Evolutionary conservation across 306 rosid species (phyloP).

Genomic region (Bauhinia variegata): DNA sequence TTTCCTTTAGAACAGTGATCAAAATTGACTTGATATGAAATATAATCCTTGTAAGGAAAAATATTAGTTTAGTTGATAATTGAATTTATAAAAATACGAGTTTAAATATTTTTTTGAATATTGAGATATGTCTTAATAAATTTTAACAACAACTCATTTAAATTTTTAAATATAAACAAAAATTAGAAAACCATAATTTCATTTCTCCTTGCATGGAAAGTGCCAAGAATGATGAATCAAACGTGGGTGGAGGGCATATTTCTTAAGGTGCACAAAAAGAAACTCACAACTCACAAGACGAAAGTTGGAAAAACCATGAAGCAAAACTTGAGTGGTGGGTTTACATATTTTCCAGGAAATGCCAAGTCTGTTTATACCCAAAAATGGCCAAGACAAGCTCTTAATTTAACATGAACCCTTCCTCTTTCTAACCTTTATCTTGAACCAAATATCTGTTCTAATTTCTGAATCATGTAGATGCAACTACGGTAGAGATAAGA

Average conservation of each 20-base stretch:
- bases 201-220: not conserved
- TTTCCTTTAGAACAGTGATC: too few species aligned
- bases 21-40: too few species aligned
- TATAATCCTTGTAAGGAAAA: too few species aligned
- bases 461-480: not conserved
- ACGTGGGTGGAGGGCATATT: conserved; percentile 15
- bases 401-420: conserved; percentile 9
- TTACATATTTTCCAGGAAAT: conserved; percentile 36
- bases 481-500: too few species aligned
- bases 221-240: not conserved
- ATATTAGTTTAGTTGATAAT: too few species aligned
- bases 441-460: conserved; percentile 1
- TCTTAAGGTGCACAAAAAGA: conserved; percentile 13
- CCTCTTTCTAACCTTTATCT: conserved; percentile 10
- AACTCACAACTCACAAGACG: not conserved
- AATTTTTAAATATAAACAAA: too few species aligned
- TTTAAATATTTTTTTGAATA: too few species aligned
- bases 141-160: too few species aligned
- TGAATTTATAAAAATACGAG: too few species aligned
- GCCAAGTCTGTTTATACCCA: conserved; percentile 27
- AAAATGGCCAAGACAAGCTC: conserved; percentile 24
- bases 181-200: conserved; percentile 10
- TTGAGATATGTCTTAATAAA: too few species aligned
- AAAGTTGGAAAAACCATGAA: not conserved
- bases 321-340: conserved; percentile 2